phyloP scores from a whole-genome alignment of 495 filamentous ascomycete genomes.

The Lepidopterella palustris region DNA sequence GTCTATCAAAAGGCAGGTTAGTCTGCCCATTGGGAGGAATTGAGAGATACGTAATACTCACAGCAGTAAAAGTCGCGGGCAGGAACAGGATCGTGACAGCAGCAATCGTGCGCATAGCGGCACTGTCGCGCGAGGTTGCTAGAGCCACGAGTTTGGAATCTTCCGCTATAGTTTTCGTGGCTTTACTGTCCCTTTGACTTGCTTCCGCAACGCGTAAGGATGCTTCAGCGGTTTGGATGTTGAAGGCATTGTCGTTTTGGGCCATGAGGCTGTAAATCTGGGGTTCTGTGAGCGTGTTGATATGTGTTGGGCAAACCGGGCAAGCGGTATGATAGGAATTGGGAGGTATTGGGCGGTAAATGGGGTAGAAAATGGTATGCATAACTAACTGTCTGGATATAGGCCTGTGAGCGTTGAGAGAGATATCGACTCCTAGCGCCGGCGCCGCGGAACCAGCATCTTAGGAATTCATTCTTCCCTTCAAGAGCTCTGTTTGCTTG shows the following conservation, averaged over 20 bases:
- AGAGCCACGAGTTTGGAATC: constrained; percentile 8
- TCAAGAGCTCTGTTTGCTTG: too few species aligned
- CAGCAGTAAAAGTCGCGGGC: constrained; percentile 13
- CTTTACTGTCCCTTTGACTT: constrained; percentile 1
- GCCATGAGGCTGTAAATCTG: constrained; percentile 14
- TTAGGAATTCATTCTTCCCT: too few species aligned
- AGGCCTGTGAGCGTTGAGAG: too few species aligned
- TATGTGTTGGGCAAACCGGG: too few species aligned
- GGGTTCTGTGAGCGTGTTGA: too few species aligned
- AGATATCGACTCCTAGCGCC: too few species aligned
- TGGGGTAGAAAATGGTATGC: too few species aligned
- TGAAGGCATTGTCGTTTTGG: constrained; percentile 11
- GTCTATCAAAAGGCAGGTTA: too few species aligned
- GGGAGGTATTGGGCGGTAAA: too few species aligned
- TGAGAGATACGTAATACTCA: background rate
- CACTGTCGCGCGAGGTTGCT: constrained; percentile 3
- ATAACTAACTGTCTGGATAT: too few species aligned
- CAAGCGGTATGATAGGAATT: too few species aligned
- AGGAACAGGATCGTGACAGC: constrained; percentile 10
- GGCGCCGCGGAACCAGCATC: too few species aligned
- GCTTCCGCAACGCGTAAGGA: constrained; percentile 3
- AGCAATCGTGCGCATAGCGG: constrained; percentile 6
- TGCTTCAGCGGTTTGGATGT: constrained; percentile 1
- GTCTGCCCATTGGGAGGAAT: background rate
- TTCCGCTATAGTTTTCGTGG: constrained; percentile 8